Percentiles rank a stretch among this genome's conserved stretches.
Conservation (phyloP, 2,329 filamentous ascomycete genomes). For the Fusarium nygamai region DNA sequence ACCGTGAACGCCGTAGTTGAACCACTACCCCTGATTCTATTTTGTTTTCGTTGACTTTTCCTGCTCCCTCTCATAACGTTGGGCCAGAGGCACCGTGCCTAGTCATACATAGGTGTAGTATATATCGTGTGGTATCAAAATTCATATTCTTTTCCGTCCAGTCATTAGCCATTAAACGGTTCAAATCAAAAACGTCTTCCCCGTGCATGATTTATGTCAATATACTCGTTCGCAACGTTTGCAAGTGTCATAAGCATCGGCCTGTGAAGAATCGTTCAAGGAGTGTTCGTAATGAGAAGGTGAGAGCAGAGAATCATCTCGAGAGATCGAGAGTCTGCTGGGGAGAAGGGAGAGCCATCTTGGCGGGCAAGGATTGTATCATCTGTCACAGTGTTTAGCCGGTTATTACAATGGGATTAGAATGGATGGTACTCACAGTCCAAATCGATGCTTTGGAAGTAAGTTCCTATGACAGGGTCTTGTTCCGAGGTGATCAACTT, state of each 20-base stretch:
- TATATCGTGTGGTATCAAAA: slow-evolving; percentile 44
- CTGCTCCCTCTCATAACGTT: background rate
- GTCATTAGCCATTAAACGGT: slow-evolving; percentile 46
- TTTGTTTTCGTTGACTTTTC: slow-evolving; percentile 3
- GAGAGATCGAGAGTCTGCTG: slow-evolving; percentile 59
- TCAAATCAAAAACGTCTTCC: slow-evolving; percentile 1
- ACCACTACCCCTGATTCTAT: slow-evolving; percentile 8
- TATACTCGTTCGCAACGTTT: background rate
- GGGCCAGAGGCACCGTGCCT: slow-evolving; percentile 7
- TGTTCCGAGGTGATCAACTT: slow-evolving; percentile 60
- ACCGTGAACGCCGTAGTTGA: slow-evolving; percentile 36
- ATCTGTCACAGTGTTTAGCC: slow-evolving; percentile 33
- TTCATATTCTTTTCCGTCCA: slow-evolving; percentile 40
- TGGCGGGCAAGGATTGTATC: slow-evolving; percentile 56
- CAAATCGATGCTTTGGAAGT: slow-evolving; percentile 66
- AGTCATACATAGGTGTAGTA: slow-evolving; percentile 29
- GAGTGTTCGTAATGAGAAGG: slow-evolving; percentile 54
- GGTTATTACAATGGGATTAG: background rate
- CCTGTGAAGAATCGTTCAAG: slow-evolving; percentile 1
- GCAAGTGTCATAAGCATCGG: background rate
- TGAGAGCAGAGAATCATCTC: slow-evolving; percentile 62
- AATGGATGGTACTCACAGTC: slow-evolving; percentile 60
- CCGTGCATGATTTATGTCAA: background rate
- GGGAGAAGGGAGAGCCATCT: slow-evolving; percentile 62
- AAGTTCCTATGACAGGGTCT: slow-evolving; percentile 58